phyloP scores from a whole-genome alignment of 2,329 filamentous ascomycete genomes.

The Ophiognomonia clavigignenti-juglandacearum region DNA sequence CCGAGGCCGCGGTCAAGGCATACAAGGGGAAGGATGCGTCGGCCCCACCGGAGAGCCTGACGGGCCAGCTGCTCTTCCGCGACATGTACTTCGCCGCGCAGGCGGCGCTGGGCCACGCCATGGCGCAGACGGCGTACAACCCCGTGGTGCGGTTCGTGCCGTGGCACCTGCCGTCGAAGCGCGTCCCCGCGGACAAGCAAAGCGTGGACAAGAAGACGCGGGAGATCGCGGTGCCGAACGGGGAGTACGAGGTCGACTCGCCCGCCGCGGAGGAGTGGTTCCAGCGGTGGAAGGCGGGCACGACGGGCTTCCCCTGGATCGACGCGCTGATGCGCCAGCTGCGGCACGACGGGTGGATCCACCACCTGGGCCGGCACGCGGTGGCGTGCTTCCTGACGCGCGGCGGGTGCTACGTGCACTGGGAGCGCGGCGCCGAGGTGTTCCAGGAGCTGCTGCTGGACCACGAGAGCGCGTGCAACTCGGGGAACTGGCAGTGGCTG shows the following conservation, averaged over 20 bases:
- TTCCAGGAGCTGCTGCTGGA: constrained; percentile 74
- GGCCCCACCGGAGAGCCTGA: constrained; percentile 62
- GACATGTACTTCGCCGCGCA: constrained; percentile 84
- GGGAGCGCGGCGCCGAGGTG: constrained; percentile 74
- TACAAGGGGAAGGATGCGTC: constrained; percentile 51
- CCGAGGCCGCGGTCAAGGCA: constrained; percentile 54
- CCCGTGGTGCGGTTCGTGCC: constrained; percentile 67
- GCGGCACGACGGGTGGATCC: constrained; percentile 69
- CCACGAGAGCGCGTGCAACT: constrained; percentile 69
- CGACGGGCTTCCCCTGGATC: constrained; percentile 76
- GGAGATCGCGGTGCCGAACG: constrained; percentile 28
- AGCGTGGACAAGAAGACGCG: constrained; percentile 40
- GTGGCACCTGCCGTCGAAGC: constrained; percentile 69
- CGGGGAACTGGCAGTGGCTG: constrained; percentile 76
- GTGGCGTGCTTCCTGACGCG: constrained; percentile 78
- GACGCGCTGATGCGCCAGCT: constrained; percentile 77
- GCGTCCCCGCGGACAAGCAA: constrained; percentile 23
- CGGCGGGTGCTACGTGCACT: constrained; percentile 72
- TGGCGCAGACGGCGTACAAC: constrained; percentile 63
- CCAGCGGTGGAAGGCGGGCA: constrained; percentile 61
- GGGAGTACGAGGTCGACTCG: constrained; percentile 61
- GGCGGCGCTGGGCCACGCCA: constrained; percentile 59
- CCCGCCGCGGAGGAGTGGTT: constrained; percentile 61
- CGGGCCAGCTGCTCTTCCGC: constrained; percentile 69
- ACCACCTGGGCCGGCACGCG: constrained; percentile 72